These are phyloP conservation scores for Miscanthus lutarioriparius DNA, from an alignment of 176 grass and related monocot genomes.

Conservation along the genomic window DNA sequence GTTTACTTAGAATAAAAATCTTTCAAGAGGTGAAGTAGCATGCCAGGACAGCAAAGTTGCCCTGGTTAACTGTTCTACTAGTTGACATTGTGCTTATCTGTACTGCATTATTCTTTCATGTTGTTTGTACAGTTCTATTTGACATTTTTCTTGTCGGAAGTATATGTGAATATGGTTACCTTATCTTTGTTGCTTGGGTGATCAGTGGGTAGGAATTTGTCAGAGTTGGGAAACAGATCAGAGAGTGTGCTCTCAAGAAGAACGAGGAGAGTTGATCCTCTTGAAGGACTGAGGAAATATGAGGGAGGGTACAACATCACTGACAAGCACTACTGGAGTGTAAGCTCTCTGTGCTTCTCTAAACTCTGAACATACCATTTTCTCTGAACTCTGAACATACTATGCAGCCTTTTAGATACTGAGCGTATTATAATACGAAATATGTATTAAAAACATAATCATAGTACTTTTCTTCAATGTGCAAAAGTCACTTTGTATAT, in stretches of 20 bases:
- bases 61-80: constrained; percentile 13
- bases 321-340: constrained; percentile 94
- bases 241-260: constrained; percentile 46
- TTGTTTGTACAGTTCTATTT: constrained; percentile 17
- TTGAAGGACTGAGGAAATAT: constrained; percentile 67
- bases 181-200: constrained; percentile 28
- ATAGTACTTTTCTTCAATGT: not conserved
- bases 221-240: constrained; percentile 22
- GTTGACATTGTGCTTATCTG: not conserved
- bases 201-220: constrained; percentile 40
- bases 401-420: not conserved
- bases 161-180: constrained; percentile 12
- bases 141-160: not conserved
- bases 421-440: not conserved
- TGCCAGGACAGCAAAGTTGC: not conserved
- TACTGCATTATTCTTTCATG: constrained; percentile 7
- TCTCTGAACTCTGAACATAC: not conserved
- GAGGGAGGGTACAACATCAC: constrained; percentile 89
- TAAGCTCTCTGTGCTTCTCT: constrained; percentile 53
- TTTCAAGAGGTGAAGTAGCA: not conserved
- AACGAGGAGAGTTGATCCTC: constrained; percentile 69
- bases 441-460: not conserved
- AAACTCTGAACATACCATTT: not conserved
- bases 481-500: not conserved
- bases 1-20: not conserved